Percentiles rank a stretch among this genome's conserved stretches.
Conservation (phyloP, 192 early-diverging fungal genomes). For the Chytriomyces sp. region DNA sequence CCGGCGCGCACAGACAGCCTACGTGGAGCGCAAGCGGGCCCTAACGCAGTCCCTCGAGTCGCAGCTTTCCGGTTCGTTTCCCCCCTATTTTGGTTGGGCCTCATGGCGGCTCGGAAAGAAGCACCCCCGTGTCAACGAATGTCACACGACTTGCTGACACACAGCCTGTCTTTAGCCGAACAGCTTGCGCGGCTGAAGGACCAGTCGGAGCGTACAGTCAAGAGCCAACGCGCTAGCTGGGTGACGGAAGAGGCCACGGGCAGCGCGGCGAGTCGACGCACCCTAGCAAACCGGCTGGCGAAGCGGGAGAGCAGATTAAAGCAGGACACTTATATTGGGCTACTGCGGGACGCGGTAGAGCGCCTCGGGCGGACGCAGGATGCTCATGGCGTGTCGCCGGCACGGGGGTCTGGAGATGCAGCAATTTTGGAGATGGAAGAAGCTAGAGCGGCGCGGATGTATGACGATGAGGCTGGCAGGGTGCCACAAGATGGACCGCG, state of each 20-base stretch:
- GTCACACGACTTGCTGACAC: background rate
- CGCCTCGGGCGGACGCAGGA: conserved; percentile 40
- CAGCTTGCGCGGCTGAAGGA: background rate
- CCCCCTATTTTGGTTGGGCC: too few relatives aligned
- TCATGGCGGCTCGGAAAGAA: background rate
- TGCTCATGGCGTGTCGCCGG: background rate
- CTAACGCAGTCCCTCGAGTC: too few relatives aligned
- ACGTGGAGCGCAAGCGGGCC: background rate
- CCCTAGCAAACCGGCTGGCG: background rate
- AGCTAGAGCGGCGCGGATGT: too few relatives aligned
- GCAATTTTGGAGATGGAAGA: too few relatives aligned
- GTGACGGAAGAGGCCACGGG: background rate
- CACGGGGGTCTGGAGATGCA: background rate
- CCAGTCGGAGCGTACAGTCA: background rate
- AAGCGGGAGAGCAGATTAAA: background rate
- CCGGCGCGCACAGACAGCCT: background rate
- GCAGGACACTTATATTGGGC: conserved; percentile 6
- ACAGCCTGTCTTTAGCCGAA: background rate
- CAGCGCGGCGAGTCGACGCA: background rate
- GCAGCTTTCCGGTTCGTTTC: too few relatives aligned
- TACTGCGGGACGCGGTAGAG: conserved; percentile 36
- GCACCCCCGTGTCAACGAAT: background rate
- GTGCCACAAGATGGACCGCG: too few relatives aligned
- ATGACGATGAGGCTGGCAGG: too few relatives aligned
- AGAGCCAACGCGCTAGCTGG: background rate